Evolutionary conservation across 495 filamentous ascomycete genomes (phyloP), one percentile per base, ranked within the genome.

Genomic region (Xylaria sp.): DNA sequence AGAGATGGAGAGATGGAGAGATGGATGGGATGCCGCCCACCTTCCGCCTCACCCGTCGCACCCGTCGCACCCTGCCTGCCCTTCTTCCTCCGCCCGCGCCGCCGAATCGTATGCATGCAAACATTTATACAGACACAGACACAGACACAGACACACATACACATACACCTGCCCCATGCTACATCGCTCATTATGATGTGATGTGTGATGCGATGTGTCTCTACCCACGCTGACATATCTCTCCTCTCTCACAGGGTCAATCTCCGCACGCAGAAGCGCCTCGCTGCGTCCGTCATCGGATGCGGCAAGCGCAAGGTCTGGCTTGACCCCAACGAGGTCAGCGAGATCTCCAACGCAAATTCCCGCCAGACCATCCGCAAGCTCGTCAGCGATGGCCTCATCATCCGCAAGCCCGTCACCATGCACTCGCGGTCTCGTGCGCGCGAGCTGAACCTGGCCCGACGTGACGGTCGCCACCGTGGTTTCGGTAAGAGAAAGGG

Each of bases 401-500:
- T 99, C 90, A 99, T 99, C 90, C 92, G 93, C 87, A 99, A 99
- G 89, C 96, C 96, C 79, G 94, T 97, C 78, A 97, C 94, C 80
- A 97, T 98, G 94, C 96, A 99, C 91, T 98, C 97, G 75, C 93
- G 97, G 83, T 90, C 93, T 73, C 92, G 97, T 77, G 95, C 96
- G 80, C 93, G 96, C 77, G 93, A 93, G 82, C 88, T 98, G 81
- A 93, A 90, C 82, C 91, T 91, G 71, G 93, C 96, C 81, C 90
- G 94, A 84, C 88, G 95, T 75, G 92, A 94, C 81, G 96, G 96
- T 77, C 90, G 96, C 87, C 96, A 99, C 89, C 91, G 95, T 77
- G 96, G 96, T 81, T 95, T 97, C 86, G 96, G 96, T 91, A 99
- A 99, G 93, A 93, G 96, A 84, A 98, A 98, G 95, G 96, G 96